A percentile compares a stretch with the other conserved stretches of the same genome.
Conservation (phyloP, 2,329 filamentous ascomycete genomes). For the Scleromitrula shiraiana region DNA sequence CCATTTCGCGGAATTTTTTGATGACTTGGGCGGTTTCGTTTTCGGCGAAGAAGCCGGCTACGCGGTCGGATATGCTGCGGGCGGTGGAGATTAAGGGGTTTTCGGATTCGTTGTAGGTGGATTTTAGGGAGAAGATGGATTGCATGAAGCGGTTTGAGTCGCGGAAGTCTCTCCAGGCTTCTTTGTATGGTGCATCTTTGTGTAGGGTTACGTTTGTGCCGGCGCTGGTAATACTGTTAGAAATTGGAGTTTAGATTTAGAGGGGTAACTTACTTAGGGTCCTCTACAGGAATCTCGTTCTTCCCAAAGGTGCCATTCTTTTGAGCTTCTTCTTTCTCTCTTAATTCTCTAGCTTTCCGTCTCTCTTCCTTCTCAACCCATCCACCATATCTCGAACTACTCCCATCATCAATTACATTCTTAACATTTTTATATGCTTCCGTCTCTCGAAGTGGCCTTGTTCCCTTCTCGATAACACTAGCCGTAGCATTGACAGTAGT, state of each 20-base stretch:
- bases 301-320: constrained; percentile 34
- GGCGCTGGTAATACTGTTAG: constrained; percentile 53
- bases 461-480: constrained; percentile 86
- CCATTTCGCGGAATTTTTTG: constrained; percentile 95
- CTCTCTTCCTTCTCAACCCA: constrained; percentile 97
- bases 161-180: constrained; percentile 94
- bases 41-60: constrained; percentile 95
- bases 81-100: constrained; percentile 88
- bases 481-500: constrained; percentile 81
- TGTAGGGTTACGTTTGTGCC: constrained; percentile 91
- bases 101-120: constrained; percentile 89
- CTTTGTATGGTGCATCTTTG: constrained; percentile 96
- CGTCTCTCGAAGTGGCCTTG: constrained; percentile 85
- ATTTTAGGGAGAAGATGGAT: constrained; percentile 77
- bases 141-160: constrained; percentile 86
- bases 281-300: constrained; percentile 64
- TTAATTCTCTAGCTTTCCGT: constrained; percentile 64
- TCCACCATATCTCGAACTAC: constrained; percentile 89
- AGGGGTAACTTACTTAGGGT: constrained; percentile 65
- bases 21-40: constrained; percentile 97
- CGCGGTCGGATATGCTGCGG: constrained; percentile 84
- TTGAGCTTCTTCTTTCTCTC: constrained; percentile 54
- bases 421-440: constrained; percentile 94
- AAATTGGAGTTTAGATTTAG: constrained; percentile 5
- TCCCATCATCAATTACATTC: constrained; percentile 93